phyloP scores from a whole-genome alignment of 2,329 filamentous ascomycete genomes.

The Cladophialophora bantiana region DNA sequence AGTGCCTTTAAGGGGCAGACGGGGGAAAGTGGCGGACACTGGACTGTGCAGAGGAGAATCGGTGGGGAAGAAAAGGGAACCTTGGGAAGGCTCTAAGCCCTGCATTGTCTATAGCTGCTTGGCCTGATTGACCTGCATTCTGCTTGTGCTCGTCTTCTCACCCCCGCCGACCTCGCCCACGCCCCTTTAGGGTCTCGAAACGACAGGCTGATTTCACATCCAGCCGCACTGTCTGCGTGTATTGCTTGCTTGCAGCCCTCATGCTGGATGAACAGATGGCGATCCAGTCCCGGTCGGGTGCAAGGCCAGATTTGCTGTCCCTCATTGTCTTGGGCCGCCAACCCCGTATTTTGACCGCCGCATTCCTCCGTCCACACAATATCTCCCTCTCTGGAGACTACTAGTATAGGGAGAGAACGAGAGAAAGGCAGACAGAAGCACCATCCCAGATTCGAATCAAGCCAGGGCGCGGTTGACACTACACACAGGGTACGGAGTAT shows the following conservation, averaged over 20 bases:
- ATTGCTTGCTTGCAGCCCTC: neutral
- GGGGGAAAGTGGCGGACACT: too few relatives aligned
- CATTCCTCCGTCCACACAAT: neutral
- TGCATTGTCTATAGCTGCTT: too few relatives aligned
- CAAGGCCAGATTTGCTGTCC: conserved; percentile 10
- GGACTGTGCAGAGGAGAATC: too few relatives aligned
- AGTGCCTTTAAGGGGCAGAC: too few relatives aligned
- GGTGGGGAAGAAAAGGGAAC: too few relatives aligned
- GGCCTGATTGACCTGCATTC: neutral
- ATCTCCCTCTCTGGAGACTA: neutral
- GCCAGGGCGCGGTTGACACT: neutral
- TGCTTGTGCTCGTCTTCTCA: neutral
- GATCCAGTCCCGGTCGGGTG: conserved; percentile 20
- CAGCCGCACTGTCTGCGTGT: neutral
- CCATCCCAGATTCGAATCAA: neutral
- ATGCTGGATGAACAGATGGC: conserved; percentile 17
- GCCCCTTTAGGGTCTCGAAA: neutral
- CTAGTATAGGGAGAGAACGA: neutral
- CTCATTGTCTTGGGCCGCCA: conserved; percentile 6
- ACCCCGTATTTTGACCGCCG: conserved; percentile 11
- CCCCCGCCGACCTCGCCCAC: neutral
- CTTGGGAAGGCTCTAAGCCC: too few relatives aligned
- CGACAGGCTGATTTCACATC: neutral
- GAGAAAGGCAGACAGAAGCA: neutral
- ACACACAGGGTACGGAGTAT: neutral